phyloP scores from a whole-genome alignment of 1,284 basidiomycete species.

The Irpex sp. region DNA sequence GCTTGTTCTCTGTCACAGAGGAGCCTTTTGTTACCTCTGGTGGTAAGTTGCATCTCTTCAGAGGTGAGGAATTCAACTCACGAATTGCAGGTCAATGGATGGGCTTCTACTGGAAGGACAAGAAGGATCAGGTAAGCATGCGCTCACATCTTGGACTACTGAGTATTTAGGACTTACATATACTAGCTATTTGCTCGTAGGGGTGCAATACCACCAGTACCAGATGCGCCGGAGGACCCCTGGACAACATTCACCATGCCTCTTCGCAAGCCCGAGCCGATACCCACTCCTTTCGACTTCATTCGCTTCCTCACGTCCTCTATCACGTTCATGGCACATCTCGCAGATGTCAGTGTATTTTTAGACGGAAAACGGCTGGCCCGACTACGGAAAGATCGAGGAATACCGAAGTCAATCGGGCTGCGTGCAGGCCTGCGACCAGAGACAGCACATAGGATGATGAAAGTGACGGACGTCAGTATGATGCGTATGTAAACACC shows the following conservation, averaged over 20 bases:
- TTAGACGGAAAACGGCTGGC: slow-evolving; percentile 80
- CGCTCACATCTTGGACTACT: not conserved
- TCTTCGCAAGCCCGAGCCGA: slow-evolving; percentile 79
- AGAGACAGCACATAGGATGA: slow-evolving; percentile 49
- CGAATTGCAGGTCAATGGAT: slow-evolving; percentile 73
- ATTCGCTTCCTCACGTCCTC: slow-evolving; percentile 89
- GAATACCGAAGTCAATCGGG: slow-evolving; percentile 50
- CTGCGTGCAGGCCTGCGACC: slow-evolving; percentile 54
- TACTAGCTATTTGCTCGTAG: slow-evolving; percentile 72
- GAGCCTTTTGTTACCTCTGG: slow-evolving; percentile 92
- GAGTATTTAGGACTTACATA: not conserved
- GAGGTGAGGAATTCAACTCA: not conserved
- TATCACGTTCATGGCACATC: slow-evolving; percentile 90
- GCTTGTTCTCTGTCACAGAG: slow-evolving; percentile 83
- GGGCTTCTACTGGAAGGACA: slow-evolving; percentile 97
- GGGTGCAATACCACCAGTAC: slow-evolving; percentile 52
- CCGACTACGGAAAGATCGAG: slow-evolving; percentile 68
- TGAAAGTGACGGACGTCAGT: slow-evolving; percentile 67
- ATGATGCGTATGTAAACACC: slow-evolving; percentile 50
- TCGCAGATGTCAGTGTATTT: slow-evolving; percentile 75
- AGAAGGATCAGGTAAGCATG: slow-evolving; percentile 68
- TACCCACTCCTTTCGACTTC: slow-evolving; percentile 85
- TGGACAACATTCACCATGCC: slow-evolving; percentile 95
- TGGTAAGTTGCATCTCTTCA: slow-evolving; percentile 35
- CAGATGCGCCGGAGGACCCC: slow-evolving; percentile 24